Evolutionary conservation across 2,329 filamentous ascomycete species (phyloP).

Genomic region (Aureobasidium subglaciale): DNA sequence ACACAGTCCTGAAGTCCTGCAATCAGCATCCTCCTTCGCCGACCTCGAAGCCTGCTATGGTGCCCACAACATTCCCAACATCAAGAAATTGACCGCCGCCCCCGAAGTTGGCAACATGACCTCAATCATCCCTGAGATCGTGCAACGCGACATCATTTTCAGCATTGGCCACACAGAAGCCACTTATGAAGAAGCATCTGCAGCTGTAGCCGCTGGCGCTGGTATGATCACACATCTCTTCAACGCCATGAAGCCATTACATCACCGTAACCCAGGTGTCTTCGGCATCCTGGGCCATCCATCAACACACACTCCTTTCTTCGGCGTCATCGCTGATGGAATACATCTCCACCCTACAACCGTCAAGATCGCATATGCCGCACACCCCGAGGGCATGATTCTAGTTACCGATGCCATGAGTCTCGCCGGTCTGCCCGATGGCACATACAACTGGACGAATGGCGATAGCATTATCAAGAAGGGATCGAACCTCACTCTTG

Average conservation of each 20-base stretch:
- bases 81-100: slow-evolving; percentile 80
- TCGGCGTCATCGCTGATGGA: slow-evolving; percentile 84
- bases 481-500: slow-evolving; percentile 64
- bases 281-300: slow-evolving; percentile 68
- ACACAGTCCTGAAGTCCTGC: slow-evolving; percentile 68
- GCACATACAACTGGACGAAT: slow-evolving; percentile 80
- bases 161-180: slow-evolving; percentile 84
- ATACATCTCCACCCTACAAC: slow-evolving; percentile 84
- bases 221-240: slow-evolving; percentile 91
- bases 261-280: slow-evolving; percentile 85
- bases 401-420: slow-evolving; percentile 92
- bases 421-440: slow-evolving; percentile 75
- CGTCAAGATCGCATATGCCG: slow-evolving; percentile 81
- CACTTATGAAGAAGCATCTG: slow-evolving; percentile 72
- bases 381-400: slow-evolving; percentile 76
- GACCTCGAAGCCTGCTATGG: slow-evolving; percentile 71
- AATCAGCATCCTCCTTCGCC: slow-evolving; percentile 52
- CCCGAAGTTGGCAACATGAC: slow-evolving; percentile 71
- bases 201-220: slow-evolving; percentile 65
- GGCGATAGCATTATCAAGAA: slow-evolving; percentile 60
- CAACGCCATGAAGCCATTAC: slow-evolving; percentile 86
- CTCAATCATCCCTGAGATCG: slow-evolving; percentile 59
- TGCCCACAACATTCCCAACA: slow-evolving; percentile 54
- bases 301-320: slow-evolving; percentile 53
- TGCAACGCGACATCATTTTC: slow-evolving; percentile 60